These are phyloP conservation scores for Myxozyma mucilagina DNA, from an alignment of 805 yeast species.

Conservation along the genomic window DNA sequence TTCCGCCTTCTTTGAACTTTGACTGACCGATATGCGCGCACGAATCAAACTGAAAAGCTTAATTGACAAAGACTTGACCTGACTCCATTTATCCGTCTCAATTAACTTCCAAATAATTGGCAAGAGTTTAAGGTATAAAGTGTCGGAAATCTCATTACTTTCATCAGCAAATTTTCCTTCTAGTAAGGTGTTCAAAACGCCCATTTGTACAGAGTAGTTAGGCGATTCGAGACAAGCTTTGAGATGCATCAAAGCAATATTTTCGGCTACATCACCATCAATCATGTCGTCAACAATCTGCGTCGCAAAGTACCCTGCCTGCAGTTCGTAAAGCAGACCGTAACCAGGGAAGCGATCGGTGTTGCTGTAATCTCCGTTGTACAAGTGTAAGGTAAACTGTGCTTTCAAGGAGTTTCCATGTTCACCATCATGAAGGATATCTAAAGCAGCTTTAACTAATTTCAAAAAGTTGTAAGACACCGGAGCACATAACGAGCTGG, in stretches of 20 bases:
- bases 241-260: conserved; percentile 1
- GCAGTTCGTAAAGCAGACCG: conserved; percentile 16
- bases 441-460: conserved; percentile 8
- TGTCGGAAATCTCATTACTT: neutral
- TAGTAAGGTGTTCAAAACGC: neutral
- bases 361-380: neutral
- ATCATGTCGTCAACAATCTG: neutral
- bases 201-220: conserved; percentile 1
- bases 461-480: conserved; percentile 9
- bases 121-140: neutral
- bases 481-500: conserved; percentile 9
- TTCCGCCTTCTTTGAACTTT: neutral
- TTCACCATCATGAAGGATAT: neutral
- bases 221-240: conserved; percentile 1
- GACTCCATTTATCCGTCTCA: conserved; percentile 31
- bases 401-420: neutral
- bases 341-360: conserved; percentile 2
- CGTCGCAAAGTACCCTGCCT: neutral
- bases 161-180: neutral
- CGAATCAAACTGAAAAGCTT: conserved; percentile 22
- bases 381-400: neutral
- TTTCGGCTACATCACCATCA: conserved; percentile 3
- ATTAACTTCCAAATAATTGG: conserved; percentile 6
- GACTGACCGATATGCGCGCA: neutral
- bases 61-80: conserved; percentile 35